Base-by-base conservation (phyloP, 257 asterid species). In the Solanum chiquidenum region DNA sequence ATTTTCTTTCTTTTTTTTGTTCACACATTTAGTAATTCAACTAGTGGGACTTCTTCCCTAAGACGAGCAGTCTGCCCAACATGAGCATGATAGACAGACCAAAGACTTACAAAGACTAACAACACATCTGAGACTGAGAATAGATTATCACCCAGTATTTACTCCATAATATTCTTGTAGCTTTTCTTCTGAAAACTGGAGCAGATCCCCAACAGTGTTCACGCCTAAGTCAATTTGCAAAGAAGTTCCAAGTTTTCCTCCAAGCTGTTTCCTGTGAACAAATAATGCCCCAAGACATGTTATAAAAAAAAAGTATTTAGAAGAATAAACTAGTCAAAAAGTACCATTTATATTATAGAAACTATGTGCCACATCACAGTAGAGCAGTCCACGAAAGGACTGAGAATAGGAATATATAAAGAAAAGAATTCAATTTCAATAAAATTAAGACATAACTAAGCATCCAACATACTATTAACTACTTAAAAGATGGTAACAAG, bases 211-310 rank as follows among this genome's bases (percentile, higher is more conserved):
- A 76, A 97, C 98, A 77, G 98, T 95, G 89, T 93, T 91, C 86
- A 95, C 95, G 31, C 93, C 93, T 75, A 95, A 96, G 89, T 95
- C 96, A 87, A 85, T 88, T 92, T 95, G 98, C 91, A 97, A 90
- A 73, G 96, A 93, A 90, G 94, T 93, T 64, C 99, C 99, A 79
- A 97, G 98, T 93, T 97, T 97, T 87, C 99, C 99, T 14, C 99
- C 99, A 33, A 97, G 98, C 88, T 97, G 99, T 92, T 95, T 97
- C 99, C 99, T 95, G 93, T 20, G 68, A 91, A 86, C 42, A 89
- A 85, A 76, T 29, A 86, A 38, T 86, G 40, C 38, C 85, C 87
- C 69, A 64, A 75, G 73, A 12, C 25, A 69, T 71, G 75, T 40
- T 13, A 64, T 76, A 86, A 21, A 7, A 12, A 83, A 35, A 10